phyloP scores from a whole-genome alignment of 1,139 yeast species.

The Yueomyces sp. region DNA sequence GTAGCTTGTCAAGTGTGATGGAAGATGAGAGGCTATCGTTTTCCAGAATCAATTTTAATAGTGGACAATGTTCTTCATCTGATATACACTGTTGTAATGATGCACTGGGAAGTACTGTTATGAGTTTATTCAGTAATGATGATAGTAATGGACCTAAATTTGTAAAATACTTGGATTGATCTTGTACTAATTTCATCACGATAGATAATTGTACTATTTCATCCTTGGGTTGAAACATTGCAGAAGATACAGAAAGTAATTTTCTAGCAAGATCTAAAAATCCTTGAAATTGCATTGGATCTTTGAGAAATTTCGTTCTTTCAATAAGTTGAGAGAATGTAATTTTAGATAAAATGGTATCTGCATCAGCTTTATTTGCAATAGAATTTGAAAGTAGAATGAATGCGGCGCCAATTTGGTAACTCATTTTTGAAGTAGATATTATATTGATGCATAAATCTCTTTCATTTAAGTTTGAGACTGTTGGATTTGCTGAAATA shows the following conservation, averaged over 20 bases:
- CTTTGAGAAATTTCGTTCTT: slow-evolving; percentile 9
- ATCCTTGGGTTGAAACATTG: slow-evolving; percentile 9
- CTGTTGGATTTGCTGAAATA: slow-evolving; percentile 14
- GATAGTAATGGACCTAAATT: slow-evolving; percentile 13
- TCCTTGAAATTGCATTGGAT: slow-evolving; percentile 23
- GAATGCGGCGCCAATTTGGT: slow-evolving; percentile 15
- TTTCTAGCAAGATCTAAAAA: slow-evolving; percentile 20
- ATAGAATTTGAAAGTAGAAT: slow-evolving; percentile 19
- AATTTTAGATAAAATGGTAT: slow-evolving; percentile 6
- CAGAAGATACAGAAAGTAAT: slow-evolving; percentile 12
- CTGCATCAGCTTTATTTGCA: slow-evolving; percentile 11
- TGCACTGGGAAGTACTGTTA: slow-evolving; percentile 17
- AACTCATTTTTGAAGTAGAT: slow-evolving; percentile 8
- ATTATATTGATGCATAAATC: slow-evolving; percentile 7
- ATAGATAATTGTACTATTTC: slow-evolving; percentile 6
- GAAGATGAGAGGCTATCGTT: slow-evolving; percentile 15
- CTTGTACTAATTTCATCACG: slow-evolving; percentile 12
- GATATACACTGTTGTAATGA: slow-evolving; percentile 7
- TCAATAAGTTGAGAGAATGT: slow-evolving; percentile 2
- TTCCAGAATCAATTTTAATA: slow-evolving; percentile 7
- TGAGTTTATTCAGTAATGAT: slow-evolving; percentile 15
- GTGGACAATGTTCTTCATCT: slow-evolving; percentile 2
- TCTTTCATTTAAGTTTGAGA: slow-evolving; percentile 11
- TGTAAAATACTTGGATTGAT: slow-evolving; percentile 16
- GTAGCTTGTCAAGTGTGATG: slow-evolving; percentile 16